Evolutionary conservation across 116 monocot genomes (phyloP), one percentile per base, ranked within the genome.

Genomic region (Dioscorea cayenensis): DNA sequence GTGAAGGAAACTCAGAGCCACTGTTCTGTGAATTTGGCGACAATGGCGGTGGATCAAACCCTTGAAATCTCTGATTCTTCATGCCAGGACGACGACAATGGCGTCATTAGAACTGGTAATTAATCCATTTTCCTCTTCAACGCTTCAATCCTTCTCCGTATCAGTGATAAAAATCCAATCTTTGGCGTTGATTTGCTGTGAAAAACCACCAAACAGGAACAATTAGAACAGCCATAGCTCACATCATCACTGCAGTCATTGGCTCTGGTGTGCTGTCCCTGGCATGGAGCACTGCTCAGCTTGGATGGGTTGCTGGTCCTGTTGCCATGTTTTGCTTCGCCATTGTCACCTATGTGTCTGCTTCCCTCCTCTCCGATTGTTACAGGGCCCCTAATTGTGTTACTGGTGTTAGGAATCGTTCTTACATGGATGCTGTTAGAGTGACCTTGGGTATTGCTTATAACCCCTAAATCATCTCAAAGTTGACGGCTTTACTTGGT

Each of bases 361-460:
- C 86, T 49, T 76, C 66, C 59, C 73, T 94, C 20, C 87, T 94
- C 60, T 75, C 90, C 0, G 87, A 94, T 27, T 90, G 82, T 19
- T 90, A 94, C 72, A 61, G 90, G 61, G 69, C 81, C n/a, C 83
- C 83, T 13, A 74, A 91, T 59, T 79, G 83, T 0, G 78, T 79
- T 14, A 76, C 77, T 10, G 94, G 94, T 12, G 64, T 73, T 23
- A 81, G 94, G 43, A 94, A 90, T 76, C 51, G 67, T 49, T 82
- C 88, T 5, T 94, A 90, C 76, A 87, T 88, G 82, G 85, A 88
- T 62, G 94, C 94, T 52, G 89, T 89, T 58, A 78, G 76, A 48
- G 65, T 72, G 23, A 63, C 67, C 32, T 68, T 89, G 78, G 89
- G 89, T 85, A 75, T 3, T 28, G 5, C 17, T 52, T 0, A 18